Evolutionary conservation across 1,139 yeast genomes (phyloP).

Genomic region (Suhomyces wounanorum): DNA sequence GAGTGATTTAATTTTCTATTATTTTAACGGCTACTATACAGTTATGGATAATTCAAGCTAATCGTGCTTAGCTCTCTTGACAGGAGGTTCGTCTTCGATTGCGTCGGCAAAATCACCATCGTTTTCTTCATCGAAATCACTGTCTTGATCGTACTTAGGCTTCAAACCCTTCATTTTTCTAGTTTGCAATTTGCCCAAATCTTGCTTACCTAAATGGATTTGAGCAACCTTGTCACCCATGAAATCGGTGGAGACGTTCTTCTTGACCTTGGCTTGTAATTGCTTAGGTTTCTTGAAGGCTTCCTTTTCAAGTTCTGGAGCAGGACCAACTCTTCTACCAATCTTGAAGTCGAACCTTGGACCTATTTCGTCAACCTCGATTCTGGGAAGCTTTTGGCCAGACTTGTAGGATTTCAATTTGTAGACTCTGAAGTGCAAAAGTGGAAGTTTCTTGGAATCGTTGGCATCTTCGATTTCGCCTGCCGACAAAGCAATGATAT

Average conservation of each 20-base stretch:
- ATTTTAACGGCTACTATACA: constrained; percentile 4
- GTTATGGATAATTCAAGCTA: constrained; percentile 1
- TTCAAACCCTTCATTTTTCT: constrained; percentile 99
- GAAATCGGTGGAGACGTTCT: constrained; percentile 82
- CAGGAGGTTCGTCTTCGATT: constrained; percentile 38
- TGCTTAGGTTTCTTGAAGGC: constrained; percentile 83
- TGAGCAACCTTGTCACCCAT: constrained; percentile 98
- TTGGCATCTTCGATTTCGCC: constrained; percentile 74
- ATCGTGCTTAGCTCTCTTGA: constrained; percentile 25
- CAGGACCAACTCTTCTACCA: constrained; percentile 84
- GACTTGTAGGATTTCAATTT: constrained; percentile 77
- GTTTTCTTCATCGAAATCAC: constrained; percentile 53
- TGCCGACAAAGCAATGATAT: constrained; percentile 80
- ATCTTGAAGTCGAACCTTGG: constrained; percentile 92
- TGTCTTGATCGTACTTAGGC: constrained; percentile 73
- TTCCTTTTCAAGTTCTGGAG: constrained; percentile 88
- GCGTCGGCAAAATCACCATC: constrained; percentile 45
- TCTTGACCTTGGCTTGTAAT: constrained; percentile 77
- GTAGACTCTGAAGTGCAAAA: constrained; percentile 87
- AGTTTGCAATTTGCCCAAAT: constrained; percentile 84
- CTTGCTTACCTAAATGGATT: constrained; percentile 95
- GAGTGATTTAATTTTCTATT: not conserved
- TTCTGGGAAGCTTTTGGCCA: constrained; percentile 89
- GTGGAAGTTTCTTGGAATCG: constrained; percentile 58
- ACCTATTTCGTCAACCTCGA: constrained; percentile 93